Evolutionary conservation across 139 green algal genomes (phyloP), one percentile per base, ranked within the genome.

Genomic region (Closterium sp.): DNA sequence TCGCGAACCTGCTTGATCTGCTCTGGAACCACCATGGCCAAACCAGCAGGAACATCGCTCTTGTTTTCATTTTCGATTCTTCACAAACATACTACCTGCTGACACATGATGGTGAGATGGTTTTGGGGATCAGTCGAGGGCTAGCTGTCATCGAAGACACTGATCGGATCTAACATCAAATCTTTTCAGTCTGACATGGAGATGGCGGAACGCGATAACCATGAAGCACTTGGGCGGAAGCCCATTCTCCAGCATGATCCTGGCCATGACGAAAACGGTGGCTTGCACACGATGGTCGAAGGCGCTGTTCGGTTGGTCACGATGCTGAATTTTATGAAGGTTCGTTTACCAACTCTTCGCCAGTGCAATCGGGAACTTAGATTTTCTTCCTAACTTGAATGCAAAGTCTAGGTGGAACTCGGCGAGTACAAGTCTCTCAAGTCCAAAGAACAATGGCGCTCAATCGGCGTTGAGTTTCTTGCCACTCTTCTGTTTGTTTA

Each of bases 401-500:
- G 6, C 36, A 25, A 28, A 12, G 0, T 84, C 21, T 33, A 90
- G 87, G 87, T 90, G 32, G 87, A 90, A 19, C 35, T 90, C n/a
- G 87, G 87, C 23, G 33, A 81, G 34, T 84, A 81, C 69, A 90
- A 90, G 87, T 84, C 33, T 19, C 21, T 90, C 0, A 81, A 38
- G 34, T 90, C 87, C 21, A 86, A 36, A 81, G 87, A 90, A 38
- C 87, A 90, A 91, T 91, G 89, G 89, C 38, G 89, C 28, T n/a
- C 89, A 8, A 69, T 55, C 3, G 89, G 34, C n/a, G 91, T 91
- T 1, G 91, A 94, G 69, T 94, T 92, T 33, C 21, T 93, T 32
- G 91, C 89, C 89, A 93, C 91, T 1, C 36, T 93, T 34, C 33
- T 94, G 31, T 94, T 94, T 9, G 35, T 93, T 35, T 94, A 84